These are phyloP conservation scores for Alloascoidea hylecoeti DNA, from an alignment of 805 yeast genomes.

Conservation along the genomic window DNA sequence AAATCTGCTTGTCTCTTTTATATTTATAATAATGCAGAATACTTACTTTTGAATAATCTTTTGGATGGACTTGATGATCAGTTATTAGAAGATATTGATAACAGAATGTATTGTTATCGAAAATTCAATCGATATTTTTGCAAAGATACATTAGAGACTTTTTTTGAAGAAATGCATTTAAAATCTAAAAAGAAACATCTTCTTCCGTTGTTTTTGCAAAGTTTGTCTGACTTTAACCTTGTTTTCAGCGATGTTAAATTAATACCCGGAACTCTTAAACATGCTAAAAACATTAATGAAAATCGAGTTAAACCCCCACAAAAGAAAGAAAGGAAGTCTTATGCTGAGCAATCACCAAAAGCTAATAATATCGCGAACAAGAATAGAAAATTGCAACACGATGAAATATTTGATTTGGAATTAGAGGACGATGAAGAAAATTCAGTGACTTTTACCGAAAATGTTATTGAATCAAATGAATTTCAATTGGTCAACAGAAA, in stretches of 20 bases:
- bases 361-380: too few species aligned
- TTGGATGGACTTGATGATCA: slow-evolving; percentile 18
- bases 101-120: too few species aligned
- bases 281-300: too few species aligned
- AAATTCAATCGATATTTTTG: too few species aligned
- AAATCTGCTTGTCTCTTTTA: slow-evolving; percentile 53
- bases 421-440: slow-evolving; percentile 6
- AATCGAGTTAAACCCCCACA: too few species aligned
- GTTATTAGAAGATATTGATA: neutral
- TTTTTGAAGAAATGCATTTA: too few species aligned
- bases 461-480: slow-evolving; percentile 5
- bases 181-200: neutral
- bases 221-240: neutral
- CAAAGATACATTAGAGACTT: too few species aligned
- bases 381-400: neutral
- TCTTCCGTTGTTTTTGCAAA: neutral
- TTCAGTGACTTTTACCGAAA: slow-evolving; percentile 7
- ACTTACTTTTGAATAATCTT: slow-evolving; percentile 37
- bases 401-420: neutral
- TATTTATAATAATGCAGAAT: slow-evolving; percentile 48
- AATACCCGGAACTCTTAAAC: too few species aligned
- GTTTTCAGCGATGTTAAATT: neutral
- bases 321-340: too few species aligned
- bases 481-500: neutral
- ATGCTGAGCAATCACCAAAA: too few species aligned